Percentiles rank a stretch among this genome's conserved stretches.
Evolutionary conservation across 2,329 filamentous ascomycete species (phyloP).

Genomic region (Hypoxylon sp.): DNA sequence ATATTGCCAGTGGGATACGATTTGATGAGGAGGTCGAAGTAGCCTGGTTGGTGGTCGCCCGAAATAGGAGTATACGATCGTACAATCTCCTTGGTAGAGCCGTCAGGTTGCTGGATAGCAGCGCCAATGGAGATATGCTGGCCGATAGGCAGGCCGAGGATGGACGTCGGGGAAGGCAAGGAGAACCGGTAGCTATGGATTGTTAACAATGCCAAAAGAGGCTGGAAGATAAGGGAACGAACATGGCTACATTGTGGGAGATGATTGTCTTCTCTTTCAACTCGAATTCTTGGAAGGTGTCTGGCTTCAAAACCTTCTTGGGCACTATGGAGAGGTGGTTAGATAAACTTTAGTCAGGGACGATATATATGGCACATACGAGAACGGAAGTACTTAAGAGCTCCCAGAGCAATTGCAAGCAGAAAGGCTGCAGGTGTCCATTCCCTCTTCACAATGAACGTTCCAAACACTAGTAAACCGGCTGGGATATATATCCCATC

Average conservation of each 20-base stretch:
- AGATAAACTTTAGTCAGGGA: slow-evolving; percentile 34
- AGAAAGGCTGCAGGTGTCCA: slow-evolving; percentile 80
- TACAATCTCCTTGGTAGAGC: slow-evolving; percentile 84
- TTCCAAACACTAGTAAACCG: slow-evolving; percentile 82
- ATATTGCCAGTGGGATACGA: slow-evolving; percentile 98
- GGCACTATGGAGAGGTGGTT: slow-evolving; percentile 67
- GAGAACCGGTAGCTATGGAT: slow-evolving; percentile 87
- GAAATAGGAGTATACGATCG: slow-evolving; percentile 95
- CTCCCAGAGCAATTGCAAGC: slow-evolving; percentile 75
- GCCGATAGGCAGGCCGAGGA: slow-evolving; percentile 96
- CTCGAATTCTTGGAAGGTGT: slow-evolving; percentile 90
- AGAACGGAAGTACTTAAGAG: slow-evolving; percentile 78
- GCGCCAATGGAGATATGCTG: slow-evolving; percentile 98
- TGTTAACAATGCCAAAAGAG: slow-evolving; percentile 13
- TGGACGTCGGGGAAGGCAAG: slow-evolving; percentile 81
- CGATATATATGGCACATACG: slow-evolving; percentile 67
- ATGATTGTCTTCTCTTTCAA: slow-evolving; percentile 95
- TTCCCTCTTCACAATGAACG: slow-evolving; percentile 82
- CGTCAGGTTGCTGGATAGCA: slow-evolving; percentile 75
- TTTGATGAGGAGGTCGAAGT: slow-evolving; percentile 98
- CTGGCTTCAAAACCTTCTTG: slow-evolving; percentile 88
- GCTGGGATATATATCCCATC: slow-evolving; percentile 88
- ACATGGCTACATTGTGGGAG: slow-evolving; percentile 99
- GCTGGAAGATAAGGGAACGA: slow-evolving; percentile 54
- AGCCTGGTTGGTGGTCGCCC: slow-evolving; percentile 88